These are phyloP conservation scores for Lichina pygmaea DNA, from an alignment of 495 filamentous ascomycete species.

Conservation along the genomic window DNA sequence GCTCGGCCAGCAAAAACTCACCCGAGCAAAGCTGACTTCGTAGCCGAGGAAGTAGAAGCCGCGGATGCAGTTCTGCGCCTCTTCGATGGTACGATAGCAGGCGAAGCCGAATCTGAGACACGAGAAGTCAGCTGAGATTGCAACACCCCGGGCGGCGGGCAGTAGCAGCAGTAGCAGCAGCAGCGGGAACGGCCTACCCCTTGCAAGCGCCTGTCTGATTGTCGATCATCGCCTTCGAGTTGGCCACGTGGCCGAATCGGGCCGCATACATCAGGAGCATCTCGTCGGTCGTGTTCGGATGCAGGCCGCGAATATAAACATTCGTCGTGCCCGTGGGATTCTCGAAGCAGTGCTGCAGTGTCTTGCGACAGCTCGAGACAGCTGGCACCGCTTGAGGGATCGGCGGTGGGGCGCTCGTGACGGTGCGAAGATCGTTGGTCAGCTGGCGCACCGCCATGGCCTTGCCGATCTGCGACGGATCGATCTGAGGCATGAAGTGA, in stretches of 20 bases:
- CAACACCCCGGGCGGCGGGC: neutral
- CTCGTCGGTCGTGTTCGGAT: conserved; percentile 82
- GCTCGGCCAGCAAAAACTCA: conserved; percentile 11
- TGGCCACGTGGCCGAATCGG: conserved; percentile 74
- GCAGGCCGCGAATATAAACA: conserved; percentile 89
- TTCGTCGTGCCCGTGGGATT: conserved; percentile 76
- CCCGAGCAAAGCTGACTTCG: conserved; percentile 86
- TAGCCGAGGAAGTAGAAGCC: conserved; percentile 87
- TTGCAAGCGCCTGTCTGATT: conserved; percentile 76
- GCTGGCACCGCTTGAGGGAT: conserved; percentile 83
- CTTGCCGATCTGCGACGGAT: neutral
- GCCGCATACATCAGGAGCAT: conserved; percentile 55
- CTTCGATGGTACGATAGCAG: conserved; percentile 62
- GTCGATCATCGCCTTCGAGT: conserved; percentile 94
- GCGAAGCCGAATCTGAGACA: conserved; percentile 70
- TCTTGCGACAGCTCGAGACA: conserved; percentile 48
- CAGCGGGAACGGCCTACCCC: conserved; percentile 27
- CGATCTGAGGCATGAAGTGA: neutral
- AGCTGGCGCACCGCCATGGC: neutral
- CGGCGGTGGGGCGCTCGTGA: conserved; percentile 23
- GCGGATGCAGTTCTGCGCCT: conserved; percentile 85
- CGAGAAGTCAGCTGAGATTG: no score
- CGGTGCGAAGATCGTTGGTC: neutral
- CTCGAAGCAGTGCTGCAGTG: conserved; percentile 70
- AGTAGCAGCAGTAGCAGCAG: conserved; percentile 3